Percentiles rank a stretch among this genome's conserved stretches.
These are phyloP conservation scores for Ambrosia artemisiifolia DNA, from an alignment of 129 eudicot species.

Conservation along the genomic window DNA sequence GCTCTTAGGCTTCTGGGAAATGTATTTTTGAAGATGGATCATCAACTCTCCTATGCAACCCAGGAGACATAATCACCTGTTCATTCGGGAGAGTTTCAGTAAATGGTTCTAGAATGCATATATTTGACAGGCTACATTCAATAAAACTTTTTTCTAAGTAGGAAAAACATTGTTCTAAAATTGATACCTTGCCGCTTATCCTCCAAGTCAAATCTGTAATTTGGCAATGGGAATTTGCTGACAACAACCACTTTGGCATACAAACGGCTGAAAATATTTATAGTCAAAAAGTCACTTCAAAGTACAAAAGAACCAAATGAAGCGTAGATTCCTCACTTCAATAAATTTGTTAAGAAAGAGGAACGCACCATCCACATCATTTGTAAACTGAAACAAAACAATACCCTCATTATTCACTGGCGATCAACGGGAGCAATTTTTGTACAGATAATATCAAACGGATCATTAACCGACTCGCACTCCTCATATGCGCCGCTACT, in stretches of 20 bases:
- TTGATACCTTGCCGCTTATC: constrained; percentile 86
- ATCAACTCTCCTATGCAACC: constrained; percentile 59
- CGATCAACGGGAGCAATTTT: too few species aligned
- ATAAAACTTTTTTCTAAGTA: neutral
- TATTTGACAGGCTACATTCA: neutral
- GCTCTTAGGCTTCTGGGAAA: constrained; percentile 49
- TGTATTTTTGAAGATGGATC: constrained; percentile 45
- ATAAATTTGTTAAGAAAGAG: too few species aligned
- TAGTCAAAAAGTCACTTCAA: constrained; percentile 6
- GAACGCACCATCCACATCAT: too few species aligned
- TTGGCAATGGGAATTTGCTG: constrained; percentile 83
- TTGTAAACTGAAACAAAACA: too few species aligned
- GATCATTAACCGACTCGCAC: too few species aligned
- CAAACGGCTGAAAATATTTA: constrained; percentile 52
- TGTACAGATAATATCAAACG: too few species aligned
- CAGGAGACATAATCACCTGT: constrained; percentile 63
- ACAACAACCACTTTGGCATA: constrained; percentile 70
- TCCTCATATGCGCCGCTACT: too few species aligned
- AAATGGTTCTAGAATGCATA: neutral
- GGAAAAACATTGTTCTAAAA: neutral
- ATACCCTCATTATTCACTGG: too few species aligned
- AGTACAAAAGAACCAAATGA: neutral
- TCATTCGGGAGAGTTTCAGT: constrained; percentile 19
- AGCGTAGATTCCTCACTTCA: too few species aligned
- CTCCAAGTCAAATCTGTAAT: constrained; percentile 78